Evolutionary conservation across 306 rosid species (phyloP).

Genomic region (Dalbergia cultrata): DNA sequence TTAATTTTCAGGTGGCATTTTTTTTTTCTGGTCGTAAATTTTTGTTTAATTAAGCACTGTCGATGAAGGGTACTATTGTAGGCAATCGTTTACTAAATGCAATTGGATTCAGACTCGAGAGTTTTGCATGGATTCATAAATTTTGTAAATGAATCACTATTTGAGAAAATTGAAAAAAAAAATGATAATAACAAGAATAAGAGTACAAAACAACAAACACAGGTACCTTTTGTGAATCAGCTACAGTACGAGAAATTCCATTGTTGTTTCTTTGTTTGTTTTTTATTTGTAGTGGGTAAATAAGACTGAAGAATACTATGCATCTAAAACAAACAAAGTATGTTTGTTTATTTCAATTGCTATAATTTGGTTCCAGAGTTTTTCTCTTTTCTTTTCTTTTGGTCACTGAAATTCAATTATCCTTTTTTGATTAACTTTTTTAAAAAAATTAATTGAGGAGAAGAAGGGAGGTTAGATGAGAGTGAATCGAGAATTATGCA

Average conservation of each 20-base stretch:
- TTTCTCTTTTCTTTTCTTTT: background rate
- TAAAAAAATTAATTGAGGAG: conserved; percentile 7
- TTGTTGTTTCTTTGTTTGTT: conserved; percentile 12
- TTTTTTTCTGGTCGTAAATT: background rate
- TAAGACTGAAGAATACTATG: background rate
- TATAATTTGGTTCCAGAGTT: background rate
- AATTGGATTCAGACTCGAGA: conserved; percentile 5
- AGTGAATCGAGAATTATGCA: conserved; percentile 33
- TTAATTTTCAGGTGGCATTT: conserved; percentile 3
- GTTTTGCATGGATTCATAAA: background rate
- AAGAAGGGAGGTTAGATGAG: background rate
- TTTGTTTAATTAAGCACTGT: conserved; percentile 22
- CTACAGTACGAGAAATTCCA: conserved; percentile 39
- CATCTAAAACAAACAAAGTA: background rate
- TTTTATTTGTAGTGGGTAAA: conserved; percentile 11
- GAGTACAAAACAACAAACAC: background rate
- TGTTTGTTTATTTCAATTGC: background rate
- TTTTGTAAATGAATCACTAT: conserved; percentile 23
- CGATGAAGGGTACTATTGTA: conserved; percentile 1
- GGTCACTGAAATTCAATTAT: conserved; percentile 4
- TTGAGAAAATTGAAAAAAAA: background rate
- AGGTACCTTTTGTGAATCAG: conserved; percentile 39
- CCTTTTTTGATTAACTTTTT: background rate
- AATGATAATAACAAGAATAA: too few species aligned
- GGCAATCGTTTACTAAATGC: background rate